A percentile compares a stretch with the other conserved stretches of the same genome.
These are phyloP conservation scores for Strobilomyces echinocephalus DNA, from an alignment of 768 basidiomycete species.

Conservation along the genomic window DNA sequence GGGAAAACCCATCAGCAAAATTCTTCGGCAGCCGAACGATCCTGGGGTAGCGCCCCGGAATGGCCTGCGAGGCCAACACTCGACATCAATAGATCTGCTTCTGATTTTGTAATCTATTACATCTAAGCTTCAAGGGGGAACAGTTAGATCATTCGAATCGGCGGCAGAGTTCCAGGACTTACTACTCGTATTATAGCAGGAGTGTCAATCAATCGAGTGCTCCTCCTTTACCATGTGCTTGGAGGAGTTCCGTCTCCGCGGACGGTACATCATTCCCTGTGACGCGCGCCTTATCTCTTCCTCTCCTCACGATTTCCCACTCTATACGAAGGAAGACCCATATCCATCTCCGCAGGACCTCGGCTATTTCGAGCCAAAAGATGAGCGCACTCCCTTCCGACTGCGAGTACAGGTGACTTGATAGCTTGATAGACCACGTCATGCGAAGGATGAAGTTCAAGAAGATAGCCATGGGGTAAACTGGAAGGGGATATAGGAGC, in stretches of 20 bases:
- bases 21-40: not conserved
- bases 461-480: constrained; percentile 79
- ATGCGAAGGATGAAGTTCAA: constrained; percentile 85
- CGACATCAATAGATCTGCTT: not conserved
- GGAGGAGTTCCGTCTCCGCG: constrained; percentile 14
- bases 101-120: not conserved
- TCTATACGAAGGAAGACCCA: constrained; percentile 98
- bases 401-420: constrained; percentile 74
- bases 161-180: constrained; percentile 3
- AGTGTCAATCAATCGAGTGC: constrained; percentile 14
- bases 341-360: constrained; percentile 89
- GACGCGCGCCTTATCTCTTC: constrained; percentile 13
- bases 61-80: not conserved
- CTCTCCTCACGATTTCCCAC: constrained; percentile 83
- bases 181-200: constrained; percentile 13
- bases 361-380: constrained; percentile 88
- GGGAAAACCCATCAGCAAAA: not conserved
- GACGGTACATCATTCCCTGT: constrained; percentile 3
- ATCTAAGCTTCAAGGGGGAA: constrained; percentile 9
- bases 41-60: not conserved
- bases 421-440: constrained; percentile 91
- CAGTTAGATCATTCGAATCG: not conserved
- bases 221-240: constrained; percentile 11
- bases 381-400: constrained; percentile 78
- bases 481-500: constrained; percentile 73